Evolutionary conservation across 139 green algal genomes (phyloP).

Genomic region (Helicosporidium sp.): DNA sequence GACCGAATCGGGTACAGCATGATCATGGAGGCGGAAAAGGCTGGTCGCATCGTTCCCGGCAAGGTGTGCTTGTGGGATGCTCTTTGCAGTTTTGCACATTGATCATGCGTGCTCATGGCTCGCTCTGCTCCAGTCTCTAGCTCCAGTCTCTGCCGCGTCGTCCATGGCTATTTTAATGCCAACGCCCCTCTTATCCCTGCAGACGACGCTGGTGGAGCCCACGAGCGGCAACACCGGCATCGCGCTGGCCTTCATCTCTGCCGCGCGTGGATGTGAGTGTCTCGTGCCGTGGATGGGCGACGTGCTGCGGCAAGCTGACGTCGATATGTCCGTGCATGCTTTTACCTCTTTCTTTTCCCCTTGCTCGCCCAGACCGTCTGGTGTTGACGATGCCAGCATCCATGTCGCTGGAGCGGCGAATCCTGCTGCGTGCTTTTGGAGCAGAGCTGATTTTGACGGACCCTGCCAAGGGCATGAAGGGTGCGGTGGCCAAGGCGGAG

Average conservation of each 20-base stretch:
- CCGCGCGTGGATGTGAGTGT: conserved; percentile 74
- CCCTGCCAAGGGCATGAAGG: conserved; percentile 60
- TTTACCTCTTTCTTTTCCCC: no score
- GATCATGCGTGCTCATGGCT: no score
- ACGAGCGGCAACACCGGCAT: conserved; percentile 77
- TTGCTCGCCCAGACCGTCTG: conserved; percentile 35
- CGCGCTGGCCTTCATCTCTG: conserved; percentile 83
- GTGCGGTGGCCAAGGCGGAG: conserved; percentile 31
- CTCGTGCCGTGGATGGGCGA: no score
- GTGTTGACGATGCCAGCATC: conserved; percentile 91
- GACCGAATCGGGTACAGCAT: conserved; percentile 71
- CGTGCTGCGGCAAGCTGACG: no score
- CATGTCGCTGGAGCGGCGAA: conserved; percentile 89
- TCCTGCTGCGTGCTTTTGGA: conserved; percentile 74
- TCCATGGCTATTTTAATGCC: no score
- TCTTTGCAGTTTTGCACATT: no score
- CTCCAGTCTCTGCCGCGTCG: no score
- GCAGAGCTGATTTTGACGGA: conserved; percentile 77
- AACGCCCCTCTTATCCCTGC: not conserved
- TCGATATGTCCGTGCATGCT: no score
- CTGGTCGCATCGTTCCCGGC: conserved; percentile 64
- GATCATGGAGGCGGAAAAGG: conserved; percentile 73
- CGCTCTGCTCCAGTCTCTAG: no score
- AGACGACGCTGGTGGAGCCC: conserved; percentile 83
- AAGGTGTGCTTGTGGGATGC: no score